Conservation (phyloP, 1,284 basidiomycete species). For the Sanghuangporus baumii region DNA sequence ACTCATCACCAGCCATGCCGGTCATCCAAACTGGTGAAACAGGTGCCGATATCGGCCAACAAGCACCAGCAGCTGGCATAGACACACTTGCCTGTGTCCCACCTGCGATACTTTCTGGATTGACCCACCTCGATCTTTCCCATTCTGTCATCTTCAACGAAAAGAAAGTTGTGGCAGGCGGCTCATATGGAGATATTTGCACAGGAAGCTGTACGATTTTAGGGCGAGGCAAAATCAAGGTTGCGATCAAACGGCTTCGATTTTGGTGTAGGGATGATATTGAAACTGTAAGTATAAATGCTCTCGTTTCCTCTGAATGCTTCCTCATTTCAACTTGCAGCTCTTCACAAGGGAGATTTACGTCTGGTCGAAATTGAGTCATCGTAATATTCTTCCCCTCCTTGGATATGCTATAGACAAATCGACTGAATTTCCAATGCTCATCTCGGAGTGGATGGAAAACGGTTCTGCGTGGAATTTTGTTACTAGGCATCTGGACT, state of each 20-base stretch:
- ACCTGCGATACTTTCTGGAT: not conserved
- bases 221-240: not conserved
- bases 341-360: constrained; percentile 6
- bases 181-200: not conserved
- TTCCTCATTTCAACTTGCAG: not conserved
- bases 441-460: constrained; percentile 15
- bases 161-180: not conserved
- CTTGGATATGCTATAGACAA: constrained; percentile 7
- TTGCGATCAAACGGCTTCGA: constrained; percentile 9
- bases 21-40: too few relatives aligned
- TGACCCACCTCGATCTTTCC: not conserved
- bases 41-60: too few relatives aligned
- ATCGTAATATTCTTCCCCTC: constrained; percentile 15
- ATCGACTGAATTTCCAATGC: not conserved
- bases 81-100: too few relatives aligned
- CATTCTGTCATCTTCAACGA: not conserved
- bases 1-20: too few relatives aligned
- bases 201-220: not conserved
- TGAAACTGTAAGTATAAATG: not conserved
- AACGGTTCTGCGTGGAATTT: constrained; percentile 4
- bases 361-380: constrained; percentile 11
- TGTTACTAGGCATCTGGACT: not conserved
- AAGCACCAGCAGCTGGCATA: too few relatives aligned
- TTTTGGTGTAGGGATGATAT: not conserved
- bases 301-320: too few relatives aligned